Evolutionary conservation across 768 basidiomycete genomes (phyloP).

Genomic region (Megacollybia marginata): DNA sequence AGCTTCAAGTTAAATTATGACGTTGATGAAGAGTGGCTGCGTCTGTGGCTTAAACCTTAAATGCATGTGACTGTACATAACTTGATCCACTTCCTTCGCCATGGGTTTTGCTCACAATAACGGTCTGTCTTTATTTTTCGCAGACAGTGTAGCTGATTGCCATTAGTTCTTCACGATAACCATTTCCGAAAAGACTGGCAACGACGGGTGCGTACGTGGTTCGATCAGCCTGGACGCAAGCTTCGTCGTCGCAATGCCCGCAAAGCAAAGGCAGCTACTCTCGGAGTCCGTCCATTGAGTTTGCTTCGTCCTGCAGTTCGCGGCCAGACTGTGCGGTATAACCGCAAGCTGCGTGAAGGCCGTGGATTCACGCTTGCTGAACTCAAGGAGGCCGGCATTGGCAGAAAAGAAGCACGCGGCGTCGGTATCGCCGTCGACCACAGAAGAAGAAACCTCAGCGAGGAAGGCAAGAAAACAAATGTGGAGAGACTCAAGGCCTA

Average conservation of each 20-base stretch:
- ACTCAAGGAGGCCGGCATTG: conserved; percentile 93
- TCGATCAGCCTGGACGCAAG: conserved; percentile 98
- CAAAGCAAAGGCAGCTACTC: conserved; percentile 81
- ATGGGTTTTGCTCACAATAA: conserved; percentile 83
- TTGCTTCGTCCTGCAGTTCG: conserved; percentile 97
- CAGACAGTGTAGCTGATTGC: conserved; percentile 1
- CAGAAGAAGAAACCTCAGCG: conserved; percentile 91
- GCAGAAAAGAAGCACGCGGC: conserved; percentile 86
- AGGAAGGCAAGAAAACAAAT: conserved; percentile 94
- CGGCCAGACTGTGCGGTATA: conserved; percentile 95
- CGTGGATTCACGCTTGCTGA: conserved; percentile 94
- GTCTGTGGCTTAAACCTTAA: no score
- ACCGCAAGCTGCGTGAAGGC: conserved; percentile 93
- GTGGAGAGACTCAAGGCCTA: conserved; percentile 91
- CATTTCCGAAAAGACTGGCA: conserved; percentile 99
- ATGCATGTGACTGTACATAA: no score
- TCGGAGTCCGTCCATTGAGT: conserved; percentile 86
- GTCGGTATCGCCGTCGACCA: conserved; percentile 96
- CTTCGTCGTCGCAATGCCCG: conserved; percentile 90
- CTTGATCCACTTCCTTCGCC: conserved; percentile 2
- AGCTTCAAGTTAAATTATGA: no score
- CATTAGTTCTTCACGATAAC: conserved; percentile 78
- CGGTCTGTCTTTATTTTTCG: conserved; percentile 30
- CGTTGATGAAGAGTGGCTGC: no score
- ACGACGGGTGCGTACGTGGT: conserved; percentile 93